Conservation (phyloP, 768 basidiomycete species). For the Tulasnella calospora region DNA sequence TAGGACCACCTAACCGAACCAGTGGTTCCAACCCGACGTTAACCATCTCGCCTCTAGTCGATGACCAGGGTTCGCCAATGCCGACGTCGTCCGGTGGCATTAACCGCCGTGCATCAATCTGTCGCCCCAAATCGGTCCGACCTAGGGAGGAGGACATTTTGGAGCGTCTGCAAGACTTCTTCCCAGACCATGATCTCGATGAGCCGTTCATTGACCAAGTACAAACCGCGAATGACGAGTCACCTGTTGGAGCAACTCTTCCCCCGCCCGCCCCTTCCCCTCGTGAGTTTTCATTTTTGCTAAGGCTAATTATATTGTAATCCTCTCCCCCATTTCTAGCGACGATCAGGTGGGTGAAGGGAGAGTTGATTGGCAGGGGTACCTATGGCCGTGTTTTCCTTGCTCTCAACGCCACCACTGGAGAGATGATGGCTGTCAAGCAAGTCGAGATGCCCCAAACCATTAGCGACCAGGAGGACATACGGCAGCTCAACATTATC, state of each 20-base stretch:
- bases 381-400: constrained; percentile 96
- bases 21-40: constrained; percentile 1
- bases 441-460: constrained; percentile 95
- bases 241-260: no score
- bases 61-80: constrained; percentile 28
- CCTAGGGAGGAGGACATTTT: constrained; percentile 90
- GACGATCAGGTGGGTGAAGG: constrained; percentile 97
- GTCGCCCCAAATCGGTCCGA: constrained; percentile 67
- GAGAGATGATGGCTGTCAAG: constrained; percentile 99
- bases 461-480: constrained; percentile 86
- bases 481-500: constrained; percentile 78
- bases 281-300: constrained; percentile 12
- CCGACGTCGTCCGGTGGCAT: background rate
- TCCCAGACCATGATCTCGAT: constrained; percentile 93
- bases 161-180: constrained; percentile 87
- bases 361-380: constrained; percentile 94
- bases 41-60: background rate
- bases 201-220: constrained; percentile 88
- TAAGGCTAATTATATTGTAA: constrained; percentile 30
- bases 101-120: constrained; percentile 27
- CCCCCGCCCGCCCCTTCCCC: no score
- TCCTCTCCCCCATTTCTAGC: constrained; percentile 41
- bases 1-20: background rate
- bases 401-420: constrained; percentile 90
- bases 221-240: constrained; percentile 38